Evolutionary conservation across 768 basidiomycete species (phyloP), one percentile per base, ranked within the genome.

Genomic region (Candolleomyces efflorescens): DNA sequence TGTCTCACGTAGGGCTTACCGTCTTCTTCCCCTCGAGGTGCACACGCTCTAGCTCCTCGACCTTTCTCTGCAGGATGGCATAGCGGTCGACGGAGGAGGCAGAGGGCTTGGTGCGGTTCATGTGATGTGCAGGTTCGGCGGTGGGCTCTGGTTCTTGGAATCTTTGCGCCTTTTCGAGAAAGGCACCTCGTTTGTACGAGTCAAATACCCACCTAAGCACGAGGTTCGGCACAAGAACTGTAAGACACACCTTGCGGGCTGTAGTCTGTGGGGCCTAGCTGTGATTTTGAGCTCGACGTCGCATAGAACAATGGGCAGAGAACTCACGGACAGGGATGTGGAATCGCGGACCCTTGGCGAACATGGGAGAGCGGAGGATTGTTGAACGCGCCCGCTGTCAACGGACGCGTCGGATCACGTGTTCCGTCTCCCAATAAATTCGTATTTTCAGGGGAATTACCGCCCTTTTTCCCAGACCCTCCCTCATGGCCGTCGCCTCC

Each of bases 11-110:
- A 15, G 24, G 10, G 70, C 83, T 62, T 66, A 89, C 89, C 49
- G 75, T 58, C 74, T 80, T 85, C 79, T 88, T 90, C 57, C 79
- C 81, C 3, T 89, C 86, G 39, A 75, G 69, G 64, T 86, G 85
- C n/a, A 84, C 68, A 55, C 69, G 71, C 70, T 89, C 84, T 5
- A 89, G 67, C 15, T 86, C 82, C 36, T 86, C 83, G 0, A 91
- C 78, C 62, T 86, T 85, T 60, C 75, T 78, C 65, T 87, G 81
- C 20, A 90, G 78, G 15, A 68, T 58, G 6, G 78, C 75, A 62
- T 84, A 84, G 18, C 80, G 76, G 55, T 88, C 85, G 6, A 66
- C 68, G 2, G 63, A 60, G 12, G 65, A 45, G 47, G 56, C 54
- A 7, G 59, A 48, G n/a, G 59, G 58, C 56, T 71, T 72, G 47